phyloP scores from a whole-genome alignment of 2,329 filamentous ascomycete genomes.

The Fusarium musae region DNA sequence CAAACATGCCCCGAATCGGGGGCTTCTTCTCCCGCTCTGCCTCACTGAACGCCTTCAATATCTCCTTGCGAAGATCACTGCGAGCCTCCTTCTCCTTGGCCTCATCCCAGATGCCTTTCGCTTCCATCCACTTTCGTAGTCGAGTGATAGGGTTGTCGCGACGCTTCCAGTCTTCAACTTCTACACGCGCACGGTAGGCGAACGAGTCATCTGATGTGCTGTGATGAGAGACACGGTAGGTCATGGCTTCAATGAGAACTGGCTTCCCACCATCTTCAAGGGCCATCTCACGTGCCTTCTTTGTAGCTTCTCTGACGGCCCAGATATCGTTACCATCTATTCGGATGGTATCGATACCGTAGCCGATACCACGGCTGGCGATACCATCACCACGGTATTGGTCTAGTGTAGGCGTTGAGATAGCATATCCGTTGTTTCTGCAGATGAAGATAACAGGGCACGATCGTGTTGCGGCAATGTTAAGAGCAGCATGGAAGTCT shows the following conservation, averaged over 20 bases:
- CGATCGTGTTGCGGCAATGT: conserved; percentile 89
- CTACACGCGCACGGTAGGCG: conserved; percentile 90
- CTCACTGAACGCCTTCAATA: conserved; percentile 84
- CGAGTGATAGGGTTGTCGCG: conserved; percentile 89
- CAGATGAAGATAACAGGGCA: conserved; percentile 92
- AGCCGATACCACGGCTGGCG: conserved; percentile 85
- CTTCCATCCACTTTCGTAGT: conserved; percentile 90
- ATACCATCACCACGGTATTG: conserved; percentile 94
- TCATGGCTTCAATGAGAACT: conserved; percentile 94
- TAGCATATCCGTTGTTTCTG: conserved; percentile 92
- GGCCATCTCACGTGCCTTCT: conserved; percentile 80
- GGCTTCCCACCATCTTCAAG: conserved; percentile 83
- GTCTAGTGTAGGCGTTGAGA: conserved; percentile 88
- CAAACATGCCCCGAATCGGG: conserved; percentile 77
- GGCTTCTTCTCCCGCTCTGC: conserved; percentile 87
- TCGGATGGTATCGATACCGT: conserved; percentile 92
- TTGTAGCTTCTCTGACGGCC: conserved; percentile 84
- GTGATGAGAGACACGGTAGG: conserved; percentile 97
- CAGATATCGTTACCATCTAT: conserved; percentile 96
- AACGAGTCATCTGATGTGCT: conserved; percentile 97
- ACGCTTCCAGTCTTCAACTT: conserved; percentile 96
- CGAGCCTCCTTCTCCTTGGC: conserved; percentile 79
- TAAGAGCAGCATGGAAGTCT: conserved; percentile 90
- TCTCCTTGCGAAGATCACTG: conserved; percentile 73
- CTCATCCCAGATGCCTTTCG: conserved; percentile 85